Evolutionary conservation across 1,284 basidiomycete genomes (phyloP), one percentile per base, ranked within the genome.

Genomic region (Cronartium quercuum): DNA sequence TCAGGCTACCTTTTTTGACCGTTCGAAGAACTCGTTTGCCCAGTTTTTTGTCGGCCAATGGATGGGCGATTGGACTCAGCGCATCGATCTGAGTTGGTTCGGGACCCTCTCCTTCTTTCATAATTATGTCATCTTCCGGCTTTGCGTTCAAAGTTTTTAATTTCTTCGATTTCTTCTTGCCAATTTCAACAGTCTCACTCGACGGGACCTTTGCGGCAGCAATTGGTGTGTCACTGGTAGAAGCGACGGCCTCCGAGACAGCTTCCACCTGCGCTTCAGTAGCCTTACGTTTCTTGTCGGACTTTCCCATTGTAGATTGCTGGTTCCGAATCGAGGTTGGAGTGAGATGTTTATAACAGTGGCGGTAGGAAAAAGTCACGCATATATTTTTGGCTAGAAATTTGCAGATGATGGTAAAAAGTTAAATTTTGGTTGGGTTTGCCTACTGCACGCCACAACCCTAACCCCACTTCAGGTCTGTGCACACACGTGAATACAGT

Each of bases 21-120:
- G 90, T 90, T 83, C 92, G 94, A 84, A 95, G 89, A 51, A 97
- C 84, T 83, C 93, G 95, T 84, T 95, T 97, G 67, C 89, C 83
- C 37, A 96, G 86, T 84, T 96, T 97, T 84, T 89, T 92, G 82
- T 89, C 88, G 21, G 94, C 94, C 42, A 97, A 84, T 12, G 94
- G 94, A 77, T 89, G 88, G 6, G 94, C 94, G 76, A 97, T 88
- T 40, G 93, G 92, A 5, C 91, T 92, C 58, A 96, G 86, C 77
- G 93, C 90, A 77, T 91, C 91, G 5, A 55, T 18, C 29, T 2
- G 89, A 55, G 51, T 55, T 13, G 51, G n/a, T 55, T 55, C 51
- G 29, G 1, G 1, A 21, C 6, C n/a, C 6, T 55, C 51, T 55
- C 51, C 51, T 21, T 55, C 51, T 55, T 55, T 55, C 51, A 55